Conservation (phyloP, 176 grass and related monocot genomes). For the Oryza australiensis region DNA sequence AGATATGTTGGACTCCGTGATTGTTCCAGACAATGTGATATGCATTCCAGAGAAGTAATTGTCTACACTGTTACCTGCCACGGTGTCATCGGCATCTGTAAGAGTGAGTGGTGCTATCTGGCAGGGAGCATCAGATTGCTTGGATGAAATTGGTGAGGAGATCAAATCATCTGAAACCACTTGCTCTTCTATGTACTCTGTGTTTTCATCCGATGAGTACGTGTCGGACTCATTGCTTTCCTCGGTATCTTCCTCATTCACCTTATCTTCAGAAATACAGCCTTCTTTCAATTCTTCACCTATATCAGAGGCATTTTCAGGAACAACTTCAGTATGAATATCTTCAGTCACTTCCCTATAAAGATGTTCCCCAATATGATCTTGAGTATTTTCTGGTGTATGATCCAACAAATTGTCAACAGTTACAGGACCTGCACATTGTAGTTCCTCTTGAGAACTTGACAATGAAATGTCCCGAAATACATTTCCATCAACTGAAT, state of each 20-base stretch:
- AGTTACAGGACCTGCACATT: not conserved
- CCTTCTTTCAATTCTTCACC: conserved; percentile 41
- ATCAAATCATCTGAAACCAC: conserved; percentile 38
- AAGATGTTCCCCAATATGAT: conserved; percentile 6
- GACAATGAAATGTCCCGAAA: conserved; percentile 28
- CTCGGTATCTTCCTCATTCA: conserved; percentile 23
- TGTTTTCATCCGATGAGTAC: conserved; percentile 32
- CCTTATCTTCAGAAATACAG: conserved; percentile 9
- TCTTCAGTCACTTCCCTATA: conserved; percentile 22
- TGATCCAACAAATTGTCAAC: conserved; percentile 22
- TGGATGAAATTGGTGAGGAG: conserved; percentile 39
- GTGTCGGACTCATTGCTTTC: conserved; percentile 37
- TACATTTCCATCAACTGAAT: conserved; percentile 50
- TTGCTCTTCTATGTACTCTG: conserved; percentile 41
- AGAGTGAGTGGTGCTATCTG: conserved; percentile 25
- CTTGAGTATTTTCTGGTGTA: conserved; percentile 13
- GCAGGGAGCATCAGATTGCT: conserved; percentile 41
- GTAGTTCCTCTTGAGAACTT: conserved; percentile 38
- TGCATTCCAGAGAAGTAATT: conserved; percentile 12
- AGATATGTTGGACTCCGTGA: conserved; percentile 10
- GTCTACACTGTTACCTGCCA: not conserved
- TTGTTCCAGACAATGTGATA: conserved; percentile 24
- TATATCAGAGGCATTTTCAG: conserved; percentile 35
- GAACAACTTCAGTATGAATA: conserved; percentile 17
- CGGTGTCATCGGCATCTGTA: not conserved